phyloP scores from a whole-genome alignment of 768 basidiomycete species.

The Kondoa subrosea region DNA sequence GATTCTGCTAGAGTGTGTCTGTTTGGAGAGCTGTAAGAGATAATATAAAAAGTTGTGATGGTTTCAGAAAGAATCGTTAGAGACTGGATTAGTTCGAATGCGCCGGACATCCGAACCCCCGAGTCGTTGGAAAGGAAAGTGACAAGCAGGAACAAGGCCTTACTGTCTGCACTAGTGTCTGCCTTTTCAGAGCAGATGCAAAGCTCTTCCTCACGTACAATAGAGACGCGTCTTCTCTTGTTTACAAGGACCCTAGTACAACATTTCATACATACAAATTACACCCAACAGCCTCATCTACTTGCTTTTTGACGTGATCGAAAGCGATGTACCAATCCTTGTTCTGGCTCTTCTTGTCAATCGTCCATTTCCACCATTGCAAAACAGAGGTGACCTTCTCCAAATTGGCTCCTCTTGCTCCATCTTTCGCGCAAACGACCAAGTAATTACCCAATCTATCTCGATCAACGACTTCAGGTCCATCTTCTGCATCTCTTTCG shows the following conservation, averaged over 20 bases:
- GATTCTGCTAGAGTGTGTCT: background rate
- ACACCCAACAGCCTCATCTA: background rate
- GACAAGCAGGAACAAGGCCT: too few relatives aligned
- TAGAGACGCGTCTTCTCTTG: too few relatives aligned
- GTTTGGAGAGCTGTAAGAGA: background rate
- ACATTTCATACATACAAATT: background rate
- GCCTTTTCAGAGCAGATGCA: too few relatives aligned
- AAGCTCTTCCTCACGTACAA: too few relatives aligned
- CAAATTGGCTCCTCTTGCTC: constrained; percentile 11
- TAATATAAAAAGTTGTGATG: background rate
- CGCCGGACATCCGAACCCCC: too few relatives aligned
- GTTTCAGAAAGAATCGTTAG: too few relatives aligned
- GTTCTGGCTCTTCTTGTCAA: background rate
- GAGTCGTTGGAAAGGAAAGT: too few relatives aligned
- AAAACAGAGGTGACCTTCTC: constrained; percentile 11
- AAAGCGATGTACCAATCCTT: background rate
- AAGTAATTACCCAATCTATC: constrained; percentile 13
- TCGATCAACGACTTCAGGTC: constrained; percentile 15
- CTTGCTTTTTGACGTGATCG: background rate
- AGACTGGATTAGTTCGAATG: too few relatives aligned
- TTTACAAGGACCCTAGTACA: too few relatives aligned
- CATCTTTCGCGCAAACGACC: constrained; percentile 10
- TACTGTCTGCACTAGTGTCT: too few relatives aligned
- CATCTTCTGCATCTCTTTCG: constrained; percentile 7
- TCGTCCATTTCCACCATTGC: constrained; percentile 19